Evolutionary conservation across 2,329 filamentous ascomycete species (phyloP), one percentile per base, ranked within the genome.

Genomic region (Aspergillus quadrilineatus): DNA sequence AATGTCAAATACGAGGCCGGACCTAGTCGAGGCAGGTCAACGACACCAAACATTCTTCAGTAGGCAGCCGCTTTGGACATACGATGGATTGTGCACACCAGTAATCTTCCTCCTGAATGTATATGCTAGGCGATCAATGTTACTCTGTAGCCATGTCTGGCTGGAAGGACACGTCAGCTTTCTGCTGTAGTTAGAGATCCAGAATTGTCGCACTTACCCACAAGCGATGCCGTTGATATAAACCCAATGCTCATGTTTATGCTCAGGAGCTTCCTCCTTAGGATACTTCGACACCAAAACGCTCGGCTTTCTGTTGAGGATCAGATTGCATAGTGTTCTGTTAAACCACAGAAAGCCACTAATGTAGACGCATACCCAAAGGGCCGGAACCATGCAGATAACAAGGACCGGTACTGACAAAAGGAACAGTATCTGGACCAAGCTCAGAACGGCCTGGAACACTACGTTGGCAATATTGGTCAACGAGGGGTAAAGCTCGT

Each of bases 1-100:
- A 1, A 92, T 77, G 64, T 94, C 90, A 61, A 92, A 90, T 14
- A 92, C 69, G 47, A 92, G 82, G 1, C 90, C 90, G 1, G 72
- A 67, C 5, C 76, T 78, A 17, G 7, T 26, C 5, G 9, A 15
- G 10, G 6, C 36, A 15, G 36, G 9, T 49, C 17, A 54, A 26
- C 28, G 15, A 30, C 32, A n/a, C 12, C 28, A 8, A 15, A 10
- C 14, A 26, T 6, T 6, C 3, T 6, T 6, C 6, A 4, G 14
- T 15, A 32, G n/a, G n/a, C n/a, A 51, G 7, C 8, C 15, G 15
- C 6, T n/a, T 14, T 15, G 3, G 12, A 15, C 68, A 32, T 78
- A 85, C 61, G 89, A 93, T 58, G 80, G 82, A 68, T 92, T 93
- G 65, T 92, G 90, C 10, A 93, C 84, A 28, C 89, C 89, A 0